Conservation (phyloP, 352 stramenopile species). For the Phytophthora boehmeriae region DNA sequence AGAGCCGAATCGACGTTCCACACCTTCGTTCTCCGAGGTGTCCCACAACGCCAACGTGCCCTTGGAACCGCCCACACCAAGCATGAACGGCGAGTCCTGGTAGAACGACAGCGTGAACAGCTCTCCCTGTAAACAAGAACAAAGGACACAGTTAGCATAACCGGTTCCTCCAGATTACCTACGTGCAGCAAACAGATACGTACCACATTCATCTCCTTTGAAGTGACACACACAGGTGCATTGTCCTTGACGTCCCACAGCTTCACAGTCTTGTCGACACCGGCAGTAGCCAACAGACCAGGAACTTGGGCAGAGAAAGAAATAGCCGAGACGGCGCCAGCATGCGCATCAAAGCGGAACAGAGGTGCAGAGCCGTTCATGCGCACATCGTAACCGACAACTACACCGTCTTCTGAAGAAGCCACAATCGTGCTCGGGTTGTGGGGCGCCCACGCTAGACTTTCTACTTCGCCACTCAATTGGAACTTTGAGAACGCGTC, state of each 20-base stretch:
- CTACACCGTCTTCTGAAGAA: constrained; percentile 94
- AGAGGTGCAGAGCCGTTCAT: constrained; percentile 92
- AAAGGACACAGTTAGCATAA: constrained; percentile 14
- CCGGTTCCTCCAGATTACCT: constrained; percentile 1
- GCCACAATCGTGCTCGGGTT: constrained; percentile 93
- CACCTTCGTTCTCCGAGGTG: constrained; percentile 84
- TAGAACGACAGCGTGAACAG: constrained; percentile 93
- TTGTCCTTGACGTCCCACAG: constrained; percentile 94
- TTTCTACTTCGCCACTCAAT: constrained; percentile 90
- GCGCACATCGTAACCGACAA: constrained; percentile 96
- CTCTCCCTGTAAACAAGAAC: constrained; percentile 64
- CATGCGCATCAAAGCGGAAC: constrained; percentile 94
- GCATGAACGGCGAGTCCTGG: constrained; percentile 87
- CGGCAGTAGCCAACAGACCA: constrained; percentile 95
- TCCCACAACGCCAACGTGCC: constrained; percentile 91
- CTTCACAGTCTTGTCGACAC: constrained; percentile 98
- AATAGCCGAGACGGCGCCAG: constrained; percentile 84
- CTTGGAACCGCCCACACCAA: constrained; percentile 90
- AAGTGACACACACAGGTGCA: constrained; percentile 78
- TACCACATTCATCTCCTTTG: constrained; percentile 94
- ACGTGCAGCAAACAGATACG: constrained; percentile 34
- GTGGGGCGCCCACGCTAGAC: constrained; percentile 94
- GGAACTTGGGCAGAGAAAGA: constrained; percentile 87
- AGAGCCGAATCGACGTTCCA: constrained; percentile 85
- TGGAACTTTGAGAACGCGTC: constrained; percentile 84